Evolutionary conservation across 352 stramenopile species (phyloP), one percentile per base, ranked within the genome.

Genomic region (Pythium aquatile): DNA sequence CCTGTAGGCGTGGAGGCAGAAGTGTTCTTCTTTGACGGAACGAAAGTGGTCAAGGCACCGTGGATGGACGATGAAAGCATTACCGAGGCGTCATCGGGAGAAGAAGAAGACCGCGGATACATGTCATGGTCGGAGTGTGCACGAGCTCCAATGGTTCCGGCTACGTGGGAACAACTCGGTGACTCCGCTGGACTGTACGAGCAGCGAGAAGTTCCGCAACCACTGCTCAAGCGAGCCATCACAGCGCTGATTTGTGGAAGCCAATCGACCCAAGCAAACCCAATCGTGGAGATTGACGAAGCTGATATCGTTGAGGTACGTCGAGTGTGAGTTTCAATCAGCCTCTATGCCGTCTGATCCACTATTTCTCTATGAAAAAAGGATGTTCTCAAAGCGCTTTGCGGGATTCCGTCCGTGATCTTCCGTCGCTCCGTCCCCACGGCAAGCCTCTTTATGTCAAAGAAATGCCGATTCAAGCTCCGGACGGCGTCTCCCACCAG

Each of bases 351-450:
- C 20, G 20, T 24, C 20, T 24, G 20, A 24, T 24, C 20, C 20
- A 24, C 20, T 24, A 24, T 24, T 24, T 24, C 20, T 24, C 20
- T 24, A 24, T 24, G 20, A 24, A 24, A 29, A 2, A 46, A 92
- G 83, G 79, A 85, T 69, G 73, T 71, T 1, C 49, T 89, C n/a
- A 76, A 74, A 64, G 78, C 73, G 47, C 62, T 93, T 4, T 81
- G 71, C 68, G 83, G 81, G n/a, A 71, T 93, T 35, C 77, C 88
- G 1, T 93, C 83, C 7, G 75, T 77, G 33, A 48, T 89, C 32
- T 87, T 86, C 47, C 73, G 77, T 30, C 66, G 73, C 35, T 70
- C 85, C 58, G 35, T 79, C 5, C 32, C 55, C 9, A 70, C 72
- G 6, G 80, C 73, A 35, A 70, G 59, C 20, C 83, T 93, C 40